A percentile compares a stretch with the other conserved stretches of the same genome.
These are phyloP conservation scores for Xylaria sp. DNA, from an alignment of 495 filamentous ascomycete species.

Conservation along the genomic window DNA sequence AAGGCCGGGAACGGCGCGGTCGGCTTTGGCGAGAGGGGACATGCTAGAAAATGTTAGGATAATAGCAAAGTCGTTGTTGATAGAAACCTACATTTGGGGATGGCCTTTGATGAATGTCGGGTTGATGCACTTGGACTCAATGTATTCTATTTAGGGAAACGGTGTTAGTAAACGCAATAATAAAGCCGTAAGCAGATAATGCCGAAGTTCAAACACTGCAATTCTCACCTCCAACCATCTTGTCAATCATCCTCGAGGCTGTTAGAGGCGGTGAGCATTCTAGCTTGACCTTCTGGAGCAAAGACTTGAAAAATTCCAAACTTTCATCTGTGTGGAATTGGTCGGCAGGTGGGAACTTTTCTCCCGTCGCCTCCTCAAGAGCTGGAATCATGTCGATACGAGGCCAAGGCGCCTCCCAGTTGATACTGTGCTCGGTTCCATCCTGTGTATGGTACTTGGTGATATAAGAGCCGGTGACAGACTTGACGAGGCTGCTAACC, in stretches of 20 bases:
- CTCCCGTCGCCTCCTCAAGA: constrained; percentile 85
- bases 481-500: constrained; percentile 88
- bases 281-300: constrained; percentile 88
- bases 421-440: constrained; percentile 85
- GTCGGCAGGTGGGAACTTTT: constrained; percentile 89
- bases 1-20: constrained; percentile 79
- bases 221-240: constrained; percentile 71
- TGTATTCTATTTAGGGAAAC: constrained; percentile 66
- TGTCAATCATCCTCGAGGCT: constrained; percentile 97
- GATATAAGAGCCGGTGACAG: constrained; percentile 81
- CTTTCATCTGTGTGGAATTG: constrained; percentile 90
- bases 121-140: constrained; percentile 92
- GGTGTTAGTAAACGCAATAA: background rate
- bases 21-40: constrained; percentile 96
- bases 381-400: constrained; percentile 96
- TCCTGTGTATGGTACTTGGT: constrained; percentile 82
- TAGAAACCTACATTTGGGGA: constrained; percentile 25
- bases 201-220: background rate
- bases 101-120: constrained; percentile 89
- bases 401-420: constrained; percentile 96
- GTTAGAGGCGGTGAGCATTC: constrained; percentile 90
- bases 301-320: constrained; percentile 80
- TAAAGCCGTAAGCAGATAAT: background rate
- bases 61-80: background rate
- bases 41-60: constrained; percentile 64